Percentiles rank a stretch among this genome's conserved stretches.
Conservation (phyloP, 805 yeast species). For the Barnettozyma botsteinii region DNA sequence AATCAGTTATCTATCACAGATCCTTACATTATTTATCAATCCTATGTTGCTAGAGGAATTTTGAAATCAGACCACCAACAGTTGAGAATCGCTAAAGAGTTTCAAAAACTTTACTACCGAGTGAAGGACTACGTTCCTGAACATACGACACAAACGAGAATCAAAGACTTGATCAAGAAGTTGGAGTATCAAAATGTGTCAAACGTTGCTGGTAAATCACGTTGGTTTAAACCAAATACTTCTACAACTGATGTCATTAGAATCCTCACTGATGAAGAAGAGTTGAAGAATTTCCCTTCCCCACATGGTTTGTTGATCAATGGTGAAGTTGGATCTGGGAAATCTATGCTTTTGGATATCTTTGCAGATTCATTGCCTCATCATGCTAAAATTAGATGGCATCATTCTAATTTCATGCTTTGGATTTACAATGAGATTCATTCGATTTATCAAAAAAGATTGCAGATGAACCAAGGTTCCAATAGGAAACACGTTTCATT, state of each 20-base stretch:
- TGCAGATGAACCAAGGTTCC: slow-evolving; percentile 23
- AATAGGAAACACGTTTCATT: slow-evolving; percentile 29
- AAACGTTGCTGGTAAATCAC: background rate
- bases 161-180: slow-evolving; percentile 26
- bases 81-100: slow-evolving; percentile 54
- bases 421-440: slow-evolving; percentile 65
- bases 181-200: slow-evolving; percentile 21
- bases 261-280: slow-evolving; percentile 56
- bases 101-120: slow-evolving; percentile 53
- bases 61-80: slow-evolving; percentile 53
- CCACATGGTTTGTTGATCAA: slow-evolving; percentile 61
- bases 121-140: slow-evolving; percentile 53
- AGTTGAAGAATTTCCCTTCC: slow-evolving; percentile 43
- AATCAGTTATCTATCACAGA: slow-evolving; percentile 46
- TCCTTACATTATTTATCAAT: slow-evolving; percentile 53
- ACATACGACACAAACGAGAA: slow-evolving; percentile 15
- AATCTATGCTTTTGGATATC: slow-evolving; percentile 67
- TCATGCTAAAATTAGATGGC: slow-evolving; percentile 61
- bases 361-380: slow-evolving; percentile 64
- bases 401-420: slow-evolving; percentile 61
- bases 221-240: slow-evolving; percentile 8
- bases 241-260: slow-evolving; percentile 37
- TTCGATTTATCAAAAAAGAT: slow-evolving; percentile 40
- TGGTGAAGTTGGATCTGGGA: slow-evolving; percentile 73
- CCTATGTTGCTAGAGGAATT: slow-evolving; percentile 44